Base-by-base conservation (phyloP, 495 filamentous ascomycete species). In the Saxophila tyrrhenica region DNA sequence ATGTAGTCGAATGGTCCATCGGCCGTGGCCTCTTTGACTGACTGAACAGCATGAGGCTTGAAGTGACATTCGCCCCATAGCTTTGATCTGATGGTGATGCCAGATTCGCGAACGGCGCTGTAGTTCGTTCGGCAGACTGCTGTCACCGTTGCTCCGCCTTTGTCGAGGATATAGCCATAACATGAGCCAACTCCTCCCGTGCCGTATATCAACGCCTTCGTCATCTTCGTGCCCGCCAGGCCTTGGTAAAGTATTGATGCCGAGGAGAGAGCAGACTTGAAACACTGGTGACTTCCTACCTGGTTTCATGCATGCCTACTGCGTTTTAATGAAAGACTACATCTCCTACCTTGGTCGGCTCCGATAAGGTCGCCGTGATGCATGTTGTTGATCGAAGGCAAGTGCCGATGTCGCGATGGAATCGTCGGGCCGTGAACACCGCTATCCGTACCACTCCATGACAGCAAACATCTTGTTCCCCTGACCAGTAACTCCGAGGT, bases 71-170 rank as follows among this genome's bases (percentile, higher is more conserved):
- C 25, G 42, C 75, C 75, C 63, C 71, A 78, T 22, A 69, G 57
- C 23, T 61, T 58, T 0, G 78, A 81, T 25, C 73, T 54, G 59
- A 82, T 77, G 20, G 61, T 57, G 59, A 78, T 75, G n/a, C 79
- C 80, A 20, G 74, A 48, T 8, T 65, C 49, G 24, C 64, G 61
- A 25, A 75, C 76, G 2, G 59, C 64, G 2, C 63, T 62, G 63
- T 75, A 82, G 64, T 81, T 83, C 1, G 76, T 78, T 20, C 80
- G 73, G 49, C 78, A 73, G 8, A 82, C 67, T 0, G 72, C 66
- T 3, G 74, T 75, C 24, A 79, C 71, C 0, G 46, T 54, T 2
- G 69, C 72, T 0, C 67, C 63, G 19, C 70, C 71, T n/a, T 64
- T 62, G 48, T 74, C 61, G 1, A 83, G 67, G 20, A 75, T 68